Evolutionary conservation across 2,329 filamentous ascomycete species (phyloP), one percentile per base, ranked within the genome.

Genomic region (Claviceps purpurea): DNA sequence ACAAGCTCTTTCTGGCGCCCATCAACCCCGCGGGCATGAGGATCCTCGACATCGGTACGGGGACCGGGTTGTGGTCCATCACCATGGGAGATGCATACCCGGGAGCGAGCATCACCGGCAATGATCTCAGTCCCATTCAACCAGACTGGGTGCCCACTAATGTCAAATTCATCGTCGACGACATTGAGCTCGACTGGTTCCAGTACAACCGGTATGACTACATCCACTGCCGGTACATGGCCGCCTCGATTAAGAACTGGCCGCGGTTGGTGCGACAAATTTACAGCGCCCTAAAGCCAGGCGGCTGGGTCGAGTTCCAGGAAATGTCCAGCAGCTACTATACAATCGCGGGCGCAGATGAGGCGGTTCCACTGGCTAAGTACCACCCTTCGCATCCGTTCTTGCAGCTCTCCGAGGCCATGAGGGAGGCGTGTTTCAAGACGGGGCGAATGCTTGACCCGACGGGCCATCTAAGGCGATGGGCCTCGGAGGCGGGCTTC

Each of bases 131-230:
- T 26, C 70, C 71, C 0, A 73, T 73, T 13, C 70, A 74, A 54
- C 70, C 70, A 2, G 61, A 64, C 10, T 70, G 68, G 65, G 71
- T 81, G 1, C 79, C 79, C 2, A 72, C 75, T 2, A 82, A 82
- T 56, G 70, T 80, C 51, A 70, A 68, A 5, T 82, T 82, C 59
- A 61, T 80, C 39, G 70, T 84, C 7, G 79, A 82, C 58, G 78
- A 83, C 57, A 70, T 73, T 18, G 77, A 82, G 58, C 69, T 75
- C 38, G 69, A 76, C 1, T 84, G 80, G 81, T 52, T 52, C 16
- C 49, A 64, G 34, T 49, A 56, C 0, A 46, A 54, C 2, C 52
- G 58, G 13, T 66, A 65, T 43, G 64, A 66, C 41, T 68, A 59
- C 39, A 66, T 70, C 11, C 65, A 70, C 47, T 62, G 65, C 20